Evolutionary conservation across 202 grass and related monocot genomes (phyloP).

Genomic region (Dendrocalamus latiflorus): DNA sequence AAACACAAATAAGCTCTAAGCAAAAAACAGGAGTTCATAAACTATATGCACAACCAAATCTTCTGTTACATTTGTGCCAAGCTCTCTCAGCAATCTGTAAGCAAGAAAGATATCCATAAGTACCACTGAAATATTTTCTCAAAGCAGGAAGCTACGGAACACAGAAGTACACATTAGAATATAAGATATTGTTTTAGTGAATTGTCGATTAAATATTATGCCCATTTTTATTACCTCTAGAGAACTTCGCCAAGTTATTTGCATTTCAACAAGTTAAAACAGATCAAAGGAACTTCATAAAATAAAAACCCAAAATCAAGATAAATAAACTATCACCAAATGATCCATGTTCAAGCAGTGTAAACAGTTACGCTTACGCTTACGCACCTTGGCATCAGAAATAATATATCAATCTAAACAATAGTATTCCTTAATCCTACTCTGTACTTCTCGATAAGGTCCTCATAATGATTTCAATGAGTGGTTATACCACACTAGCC

Average conservation of each 20-base stretch:
- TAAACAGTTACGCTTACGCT: too few relatives aligned
- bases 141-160: neutral
- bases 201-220: neutral
- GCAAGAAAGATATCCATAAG: conserved; percentile 42
- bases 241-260: neutral
- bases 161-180: neutral
- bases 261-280: neutral
- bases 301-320: conserved; percentile 27
- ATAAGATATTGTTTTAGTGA: neutral
- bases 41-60: conserved; percentile 69
- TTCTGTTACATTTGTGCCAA: conserved; percentile 62
- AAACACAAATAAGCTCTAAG: too few relatives aligned
- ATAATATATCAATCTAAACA: neutral
- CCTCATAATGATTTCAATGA: too few relatives aligned
- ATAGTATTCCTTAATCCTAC: neutral
- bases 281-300: neutral
- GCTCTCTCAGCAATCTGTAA: conserved; percentile 81
- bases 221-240: neutral
- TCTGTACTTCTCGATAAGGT: neutral
- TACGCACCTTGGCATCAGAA: conserved; percentile 1
- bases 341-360: neutral
- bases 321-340: neutral
- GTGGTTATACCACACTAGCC: too few relatives aligned
- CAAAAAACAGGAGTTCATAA: too few relatives aligned
- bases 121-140: conserved; percentile 15